Evolutionary conservation across 2,329 filamentous ascomycete species (phyloP).

Genomic region (Colletotrichum sp.): DNA sequence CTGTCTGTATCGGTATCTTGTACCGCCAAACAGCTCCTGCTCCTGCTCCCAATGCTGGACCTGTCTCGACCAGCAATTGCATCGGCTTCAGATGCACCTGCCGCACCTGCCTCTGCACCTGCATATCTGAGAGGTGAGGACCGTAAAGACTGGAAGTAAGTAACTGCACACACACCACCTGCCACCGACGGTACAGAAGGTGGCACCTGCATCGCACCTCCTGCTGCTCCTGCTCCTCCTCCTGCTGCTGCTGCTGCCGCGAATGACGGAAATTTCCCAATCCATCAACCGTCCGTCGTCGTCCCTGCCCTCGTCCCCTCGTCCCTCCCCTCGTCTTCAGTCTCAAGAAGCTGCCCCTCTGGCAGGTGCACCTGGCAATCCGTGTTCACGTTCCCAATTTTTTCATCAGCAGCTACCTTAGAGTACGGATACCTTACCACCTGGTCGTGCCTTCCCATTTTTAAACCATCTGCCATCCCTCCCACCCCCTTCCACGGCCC

Average conservation of each 20-base stretch:
- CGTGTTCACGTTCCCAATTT: background rate
- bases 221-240: background rate
- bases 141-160: background rate
- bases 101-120: background rate
- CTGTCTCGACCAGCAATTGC: background rate
- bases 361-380: background rate
- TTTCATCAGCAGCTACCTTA: background rate
- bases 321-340: background rate
- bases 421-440: background rate
- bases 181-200: background rate
- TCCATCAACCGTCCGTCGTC: background rate
- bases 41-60: background rate
- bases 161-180: background rate
- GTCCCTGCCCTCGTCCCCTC: background rate
- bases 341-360: background rate
- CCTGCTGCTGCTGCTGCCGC: background rate
- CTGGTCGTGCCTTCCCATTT: background rate
- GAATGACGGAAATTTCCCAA: background rate
- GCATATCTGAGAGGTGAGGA: background rate
- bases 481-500: background rate
- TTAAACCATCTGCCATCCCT: slow-evolving; percentile 11
- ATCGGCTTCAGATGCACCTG: background rate
- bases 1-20: background rate
- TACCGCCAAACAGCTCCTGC: background rate
- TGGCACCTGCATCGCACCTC: background rate